Evolutionary conservation across 129 eudicot genomes (phyloP), one percentile per base, ranked within the genome.

Genomic region (Scalesia atractyloides): DNA sequence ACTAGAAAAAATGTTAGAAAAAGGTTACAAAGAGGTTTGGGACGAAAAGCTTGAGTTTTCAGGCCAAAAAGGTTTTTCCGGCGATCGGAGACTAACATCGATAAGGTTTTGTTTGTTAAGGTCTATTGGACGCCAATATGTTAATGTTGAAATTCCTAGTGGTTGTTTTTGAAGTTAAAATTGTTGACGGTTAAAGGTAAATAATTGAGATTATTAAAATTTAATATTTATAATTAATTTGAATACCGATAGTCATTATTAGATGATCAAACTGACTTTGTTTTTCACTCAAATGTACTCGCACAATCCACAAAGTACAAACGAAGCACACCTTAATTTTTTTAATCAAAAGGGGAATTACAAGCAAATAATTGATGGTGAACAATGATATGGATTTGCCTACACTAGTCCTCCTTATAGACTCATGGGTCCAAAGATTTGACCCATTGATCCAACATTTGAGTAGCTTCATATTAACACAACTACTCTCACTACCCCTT

Each of bases 361-460:
- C 30, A 64, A 30, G 67, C 82, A 78, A 78, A 78, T 78, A 71
- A 78, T 78, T 64, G 77, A 78, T 64, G 54, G 37, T 78, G 10
- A 33, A 78, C 73, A 78, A 53, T 71, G 77, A 78, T 70, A 63
- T 64, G 71, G 82, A 78, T 72, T 63, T 63, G 82, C 77, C 82
- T 64, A 18, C 77, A 78, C 77, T 30, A 74, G 48, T 72, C 53
- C 50, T 53, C n/a, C 50, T 70, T 66, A 63, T 61, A 67, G 82
- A 76, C 50, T 78, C 77, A 64, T 71, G 77, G 82, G 82, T 78
- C 77, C 72, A 64, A 71, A 71, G 26, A 61, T 46, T 64, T 71
- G 82, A 78, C 82, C 82, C 82, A 64, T 52, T 52, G 82, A 78
- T 73, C 82, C 82, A 73, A 65, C 34, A 53, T 47, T 22, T 63